Base-by-base conservation (phyloP, 768 basidiomycete genomes). In the Termitomyces sp. region DNA sequence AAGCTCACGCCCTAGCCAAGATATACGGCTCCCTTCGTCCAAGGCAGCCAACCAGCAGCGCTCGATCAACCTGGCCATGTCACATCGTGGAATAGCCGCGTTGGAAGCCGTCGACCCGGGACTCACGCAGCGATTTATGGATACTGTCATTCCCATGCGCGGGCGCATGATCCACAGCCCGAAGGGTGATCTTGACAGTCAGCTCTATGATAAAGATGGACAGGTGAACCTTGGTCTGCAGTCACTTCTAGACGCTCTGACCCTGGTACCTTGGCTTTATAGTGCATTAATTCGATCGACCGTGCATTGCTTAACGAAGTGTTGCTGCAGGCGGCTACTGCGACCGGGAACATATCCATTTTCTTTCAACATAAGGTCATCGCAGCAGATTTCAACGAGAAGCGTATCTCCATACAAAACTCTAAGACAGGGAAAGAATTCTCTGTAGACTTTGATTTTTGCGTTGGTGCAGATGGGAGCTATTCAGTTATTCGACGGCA, bases 1-100 rank as follows among this genome's bases (percentile, higher is more conserved):
- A 30, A 52, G 36, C 54, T 42, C 30, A 61, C 39, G 26, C 22
- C 59, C 44, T 27, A 40, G 12, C 36, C 53, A 62, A 93, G 92
- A 93, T 76, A 77, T 89, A 64, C 86, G 92, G 45, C 79, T 89
- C 52, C 81, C 86, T 32, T 82, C 86, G 32, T 87, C 88, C 49
- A 87, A 83, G 70, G 79, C 79, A 45, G 79, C 76, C 55, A 74
- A 81, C 30, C 83, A 86, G 67, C 89, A 91, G 68, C 85, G 96
- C 57, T 97, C 95, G 56, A 97, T 98, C 74, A 98, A 98, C 76
- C 80, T 98, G 55, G 95, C 95, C 27, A 93, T 98, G 58, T 98
- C 95, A 20, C 87, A 93, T 57, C 86, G 96, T 44, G 96, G 95
- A 62, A 88, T 98, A 56, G 85, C 88, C 66, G 96, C 95, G 44